phyloP scores from a whole-genome alignment of 805 yeast species.

The Yarrowia sp. region DNA sequence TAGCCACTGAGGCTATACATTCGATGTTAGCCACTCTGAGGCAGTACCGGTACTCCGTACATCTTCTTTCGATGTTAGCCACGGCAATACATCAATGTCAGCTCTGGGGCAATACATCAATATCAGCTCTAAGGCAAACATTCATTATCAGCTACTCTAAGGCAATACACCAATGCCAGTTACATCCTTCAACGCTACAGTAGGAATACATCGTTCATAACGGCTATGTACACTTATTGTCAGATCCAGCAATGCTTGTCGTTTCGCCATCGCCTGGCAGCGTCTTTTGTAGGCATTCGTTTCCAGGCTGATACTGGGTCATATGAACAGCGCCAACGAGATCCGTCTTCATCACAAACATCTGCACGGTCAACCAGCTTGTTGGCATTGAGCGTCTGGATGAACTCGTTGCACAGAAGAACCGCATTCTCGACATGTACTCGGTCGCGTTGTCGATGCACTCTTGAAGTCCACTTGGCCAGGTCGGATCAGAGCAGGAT shows the following conservation, averaged over 20 bases:
- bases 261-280: neutral
- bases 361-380: conserved; percentile 83
- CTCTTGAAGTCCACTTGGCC: conserved; percentile 89
- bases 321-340: conserved; percentile 73
- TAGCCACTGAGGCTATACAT: no score
- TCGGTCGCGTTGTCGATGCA: conserved; percentile 83
- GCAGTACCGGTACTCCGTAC: no score
- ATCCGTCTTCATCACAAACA: conserved; percentile 84
- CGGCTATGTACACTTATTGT: conserved; percentile 1
- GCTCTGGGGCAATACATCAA: no score
- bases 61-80: neutral
- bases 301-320: conserved; percentile 40
- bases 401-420: conserved; percentile 64
- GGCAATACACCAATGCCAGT: no score
- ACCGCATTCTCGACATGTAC: conserved; percentile 68
- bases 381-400: conserved; percentile 47
- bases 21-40: no score
- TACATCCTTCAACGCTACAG: no score
- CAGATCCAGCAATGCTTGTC: no score
- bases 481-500: conserved; percentile 90
- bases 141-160: no score
- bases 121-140: no score
- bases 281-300: neutral
- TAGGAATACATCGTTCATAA: no score
- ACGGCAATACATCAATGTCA: no score